phyloP scores from a whole-genome alignment of 495 filamentous ascomycete species.

The Annulohypoxylon nitens region DNA sequence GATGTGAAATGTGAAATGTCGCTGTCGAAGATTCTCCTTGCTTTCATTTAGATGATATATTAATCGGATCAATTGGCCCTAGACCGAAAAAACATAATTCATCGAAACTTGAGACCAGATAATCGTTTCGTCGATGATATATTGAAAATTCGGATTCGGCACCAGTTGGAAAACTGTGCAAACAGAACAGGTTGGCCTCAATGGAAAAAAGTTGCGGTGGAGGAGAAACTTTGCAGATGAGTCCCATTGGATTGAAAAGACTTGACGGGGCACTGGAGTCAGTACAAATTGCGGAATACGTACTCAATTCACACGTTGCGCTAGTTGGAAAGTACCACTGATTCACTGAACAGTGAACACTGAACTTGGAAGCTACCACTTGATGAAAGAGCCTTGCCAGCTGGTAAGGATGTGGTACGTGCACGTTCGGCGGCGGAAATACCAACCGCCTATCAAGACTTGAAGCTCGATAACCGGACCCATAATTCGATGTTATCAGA shows the following conservation, averaged over 20 bases:
- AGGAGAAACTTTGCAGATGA: slow-evolving; percentile 26
- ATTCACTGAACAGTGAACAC: too few species aligned
- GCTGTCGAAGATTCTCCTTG: slow-evolving; percentile 37
- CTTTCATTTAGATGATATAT: slow-evolving; percentile 17
- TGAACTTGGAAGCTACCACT: too few species aligned
- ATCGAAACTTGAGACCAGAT: slow-evolving; percentile 2
- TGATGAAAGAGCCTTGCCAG: background rate
- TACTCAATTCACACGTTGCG: background rate
- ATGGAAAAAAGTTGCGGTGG: slow-evolving; percentile 34
- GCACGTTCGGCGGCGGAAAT: slow-evolving; percentile 30
- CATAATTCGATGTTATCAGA: slow-evolving; percentile 21
- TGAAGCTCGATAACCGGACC: background rate
- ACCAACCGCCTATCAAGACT: slow-evolving; percentile 38
- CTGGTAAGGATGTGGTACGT: background rate
- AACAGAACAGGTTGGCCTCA: slow-evolving; percentile 16
- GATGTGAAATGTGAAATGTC: slow-evolving; percentile 36
- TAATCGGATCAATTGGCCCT: background rate
- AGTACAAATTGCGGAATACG: slow-evolving; percentile 2
- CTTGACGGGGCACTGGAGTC: slow-evolving; percentile 8
- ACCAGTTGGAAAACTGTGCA: slow-evolving; percentile 24
- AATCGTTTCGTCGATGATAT: background rate
- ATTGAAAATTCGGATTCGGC: slow-evolving; percentile 2
- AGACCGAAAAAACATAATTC: background rate
- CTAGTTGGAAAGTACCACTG: background rate
- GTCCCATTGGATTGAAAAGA: slow-evolving; percentile 20